Conservation (phyloP, 208 protist species). For the Wallacemonas sp. region DNA sequence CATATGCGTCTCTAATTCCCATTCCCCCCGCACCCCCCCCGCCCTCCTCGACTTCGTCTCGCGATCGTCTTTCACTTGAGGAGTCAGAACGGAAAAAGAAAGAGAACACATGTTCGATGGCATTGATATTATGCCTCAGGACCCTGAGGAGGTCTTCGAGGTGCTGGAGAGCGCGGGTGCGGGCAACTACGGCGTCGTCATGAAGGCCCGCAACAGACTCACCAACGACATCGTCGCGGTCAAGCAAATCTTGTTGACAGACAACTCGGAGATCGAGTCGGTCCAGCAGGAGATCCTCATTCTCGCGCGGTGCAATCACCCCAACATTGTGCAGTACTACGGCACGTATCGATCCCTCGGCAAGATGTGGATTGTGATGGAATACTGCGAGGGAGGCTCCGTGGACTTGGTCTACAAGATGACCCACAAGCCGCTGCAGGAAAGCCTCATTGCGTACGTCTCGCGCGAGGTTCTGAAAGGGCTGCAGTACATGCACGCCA, state of each 20-base stretch:
- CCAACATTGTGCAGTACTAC: constrained; percentile 90
- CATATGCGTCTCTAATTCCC: too few relatives aligned
- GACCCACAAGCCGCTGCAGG: constrained; percentile 68
- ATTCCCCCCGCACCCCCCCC: too few relatives aligned
- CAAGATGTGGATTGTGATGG: constrained; percentile 93
- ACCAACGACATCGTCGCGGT: constrained; percentile 86
- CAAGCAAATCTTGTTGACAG: constrained; percentile 85
- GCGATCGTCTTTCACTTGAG: too few relatives aligned
- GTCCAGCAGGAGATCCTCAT: constrained; percentile 89
- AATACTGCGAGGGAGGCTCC: constrained; percentile 93
- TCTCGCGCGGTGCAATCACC: constrained; percentile 77
- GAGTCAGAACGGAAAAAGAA: too few relatives aligned
- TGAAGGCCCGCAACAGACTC: constrained; percentile 90
- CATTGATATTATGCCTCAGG: constrained; percentile 62
- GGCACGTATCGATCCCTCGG: constrained; percentile 84
- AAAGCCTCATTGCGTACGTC: constrained; percentile 89
- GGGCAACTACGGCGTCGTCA: constrained; percentile 98
- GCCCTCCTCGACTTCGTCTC: too few relatives aligned
- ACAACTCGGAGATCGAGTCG: constrained; percentile 77
- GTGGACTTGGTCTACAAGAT: constrained; percentile 88
- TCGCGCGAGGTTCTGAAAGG: constrained; percentile 78
- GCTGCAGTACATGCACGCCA: constrained; percentile 88
- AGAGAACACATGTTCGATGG: constrained; percentile 32
- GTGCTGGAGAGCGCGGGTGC: constrained; percentile 80
- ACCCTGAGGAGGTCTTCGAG: constrained; percentile 84